phyloP scores from a whole-genome alignment of 2,329 filamentous ascomycete genomes.

The Neophaeococcomyces mojaviensis region DNA sequence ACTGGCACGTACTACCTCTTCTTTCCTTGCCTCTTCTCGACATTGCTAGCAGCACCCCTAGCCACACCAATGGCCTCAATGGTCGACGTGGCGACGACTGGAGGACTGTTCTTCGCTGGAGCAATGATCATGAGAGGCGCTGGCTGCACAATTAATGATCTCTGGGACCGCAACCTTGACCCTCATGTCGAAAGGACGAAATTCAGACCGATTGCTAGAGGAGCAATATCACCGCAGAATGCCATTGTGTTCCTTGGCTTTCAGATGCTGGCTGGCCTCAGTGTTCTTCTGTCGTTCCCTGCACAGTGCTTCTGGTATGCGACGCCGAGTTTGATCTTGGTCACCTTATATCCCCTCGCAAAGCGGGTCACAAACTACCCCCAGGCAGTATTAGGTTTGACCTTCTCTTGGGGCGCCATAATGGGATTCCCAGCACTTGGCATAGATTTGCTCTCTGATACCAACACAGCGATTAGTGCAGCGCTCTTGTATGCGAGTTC shows the following conservation, averaged over 20 bases:
- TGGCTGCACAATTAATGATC: slow-evolving; percentile 51
- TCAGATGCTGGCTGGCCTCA: slow-evolving; percentile 36
- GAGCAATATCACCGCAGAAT: slow-evolving; percentile 40
- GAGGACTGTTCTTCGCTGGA: slow-evolving; percentile 34
- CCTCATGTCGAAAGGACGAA: slow-evolving; percentile 45
- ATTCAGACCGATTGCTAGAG: slow-evolving; percentile 45
- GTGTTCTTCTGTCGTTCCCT: slow-evolving; percentile 38
- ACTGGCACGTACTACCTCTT: slow-evolving; percentile 47
- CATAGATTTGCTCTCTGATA: slow-evolving; percentile 36
- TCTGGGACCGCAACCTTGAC: slow-evolving; percentile 48
- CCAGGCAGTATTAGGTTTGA: slow-evolving; percentile 44
- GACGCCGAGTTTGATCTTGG: slow-evolving; percentile 37
- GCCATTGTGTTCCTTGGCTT: slow-evolving; percentile 38
- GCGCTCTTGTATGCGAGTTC: slow-evolving; percentile 40
- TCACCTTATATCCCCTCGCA: slow-evolving; percentile 43
- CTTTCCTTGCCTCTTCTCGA: slow-evolving; percentile 46
- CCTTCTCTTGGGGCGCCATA: slow-evolving; percentile 45
- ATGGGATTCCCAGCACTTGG: slow-evolving; percentile 42
- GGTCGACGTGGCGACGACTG: slow-evolving; percentile 31
- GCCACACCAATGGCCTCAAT: slow-evolving; percentile 26
- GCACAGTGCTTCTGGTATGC: slow-evolving; percentile 37
- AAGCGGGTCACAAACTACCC: slow-evolving; percentile 49
- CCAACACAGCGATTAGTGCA: slow-evolving; percentile 30
- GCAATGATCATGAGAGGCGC: slow-evolving; percentile 45
- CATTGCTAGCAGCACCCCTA: slow-evolving; percentile 36